Percentiles rank a stretch among this genome's conserved stretches.
Evolutionary conservation across 164 flowering plant genomes (phyloP).

Genomic region (Stephania yunnanensis): DNA sequence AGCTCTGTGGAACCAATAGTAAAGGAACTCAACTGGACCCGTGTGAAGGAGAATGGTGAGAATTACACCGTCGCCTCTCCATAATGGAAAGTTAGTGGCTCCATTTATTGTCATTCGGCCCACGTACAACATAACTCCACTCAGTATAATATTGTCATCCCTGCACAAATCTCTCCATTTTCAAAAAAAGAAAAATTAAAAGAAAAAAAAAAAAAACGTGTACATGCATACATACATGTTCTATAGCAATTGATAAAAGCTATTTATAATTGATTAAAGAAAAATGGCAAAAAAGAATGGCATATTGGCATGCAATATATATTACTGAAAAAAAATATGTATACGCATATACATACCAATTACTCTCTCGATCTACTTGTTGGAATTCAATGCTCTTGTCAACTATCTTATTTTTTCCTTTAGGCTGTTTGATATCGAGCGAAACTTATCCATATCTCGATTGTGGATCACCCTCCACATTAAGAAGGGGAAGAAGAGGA

Average conservation of each 20-base stretch:
- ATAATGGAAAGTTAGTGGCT: constrained; percentile 25
- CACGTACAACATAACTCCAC: constrained; percentile 4
- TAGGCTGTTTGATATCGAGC: constrained; percentile 11
- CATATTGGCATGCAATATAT: no score
- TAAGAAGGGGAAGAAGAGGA: neutral
- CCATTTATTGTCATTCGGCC: neutral
- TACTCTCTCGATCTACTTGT: constrained; percentile 16
- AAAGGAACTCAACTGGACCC: constrained; percentile 48
- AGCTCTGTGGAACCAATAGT: constrained; percentile 52
- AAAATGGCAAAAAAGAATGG: no score
- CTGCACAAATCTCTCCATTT: constrained; percentile 2
- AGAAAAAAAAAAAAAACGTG: no score
- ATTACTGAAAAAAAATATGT: no score
- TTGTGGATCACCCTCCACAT: constrained; percentile 8
- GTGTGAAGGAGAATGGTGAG: constrained; percentile 23
- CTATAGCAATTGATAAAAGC: no score
- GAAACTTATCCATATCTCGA: constrained; percentile 15
- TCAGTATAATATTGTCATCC: constrained; percentile 19
- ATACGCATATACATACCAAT: neutral
- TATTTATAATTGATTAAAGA: no score
- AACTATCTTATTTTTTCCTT: constrained; percentile 10
- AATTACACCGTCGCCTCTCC: constrained; percentile 35
- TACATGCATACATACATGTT: no score
- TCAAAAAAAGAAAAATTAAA: no score
- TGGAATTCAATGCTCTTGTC: constrained; percentile 9